These are phyloP conservation scores for Neostapfia colusana DNA, from an alignment of 176 grass and related monocot species.

Conservation along the genomic window DNA sequence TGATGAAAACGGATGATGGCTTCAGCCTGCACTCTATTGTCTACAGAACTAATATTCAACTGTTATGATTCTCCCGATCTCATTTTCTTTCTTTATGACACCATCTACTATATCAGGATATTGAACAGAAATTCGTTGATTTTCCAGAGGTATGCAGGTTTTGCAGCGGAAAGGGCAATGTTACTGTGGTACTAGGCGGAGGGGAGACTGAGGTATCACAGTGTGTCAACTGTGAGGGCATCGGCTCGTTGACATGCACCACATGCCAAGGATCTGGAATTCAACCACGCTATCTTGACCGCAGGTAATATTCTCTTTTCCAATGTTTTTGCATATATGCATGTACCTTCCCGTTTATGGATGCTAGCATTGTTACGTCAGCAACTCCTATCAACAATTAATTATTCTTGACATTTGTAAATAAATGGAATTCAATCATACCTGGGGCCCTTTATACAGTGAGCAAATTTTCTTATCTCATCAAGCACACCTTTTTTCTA, in stretches of 20 bases:
- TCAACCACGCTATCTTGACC: slow-evolving; percentile 98
- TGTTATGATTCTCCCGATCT: not conserved
- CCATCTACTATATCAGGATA: slow-evolving; percentile 8
- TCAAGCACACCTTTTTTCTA: not conserved
- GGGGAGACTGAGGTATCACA: slow-evolving; percentile 82
- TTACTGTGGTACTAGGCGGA: slow-evolving; percentile 71
- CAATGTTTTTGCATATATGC: slow-evolving; percentile 8
- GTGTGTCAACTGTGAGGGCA: slow-evolving; percentile 82
- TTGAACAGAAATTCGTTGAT: slow-evolving; percentile 40
- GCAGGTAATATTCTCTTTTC: slow-evolving; percentile 58
- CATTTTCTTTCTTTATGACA: not conserved
- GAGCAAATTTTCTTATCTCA: slow-evolving; percentile 4
- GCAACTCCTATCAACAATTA: not conserved
- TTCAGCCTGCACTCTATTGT: not conserved
- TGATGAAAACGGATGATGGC: not conserved
- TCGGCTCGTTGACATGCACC: slow-evolving; percentile 90
- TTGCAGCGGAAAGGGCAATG: slow-evolving; percentile 70
- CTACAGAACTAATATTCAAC: not conserved
- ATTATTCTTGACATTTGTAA: not conserved
- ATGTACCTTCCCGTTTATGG: not conserved
- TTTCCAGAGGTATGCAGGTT: slow-evolving; percentile 93
- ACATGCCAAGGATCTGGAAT: slow-evolving; percentile 95
- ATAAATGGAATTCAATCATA: slow-evolving; percentile 6
- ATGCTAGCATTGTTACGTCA: not conserved
- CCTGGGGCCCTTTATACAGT: slow-evolving; percentile 7